Evolutionary conservation across 106 monocot genomes (phyloP), one percentile per base, ranked within the genome.

Genomic region (Narthecium ossifragum): DNA sequence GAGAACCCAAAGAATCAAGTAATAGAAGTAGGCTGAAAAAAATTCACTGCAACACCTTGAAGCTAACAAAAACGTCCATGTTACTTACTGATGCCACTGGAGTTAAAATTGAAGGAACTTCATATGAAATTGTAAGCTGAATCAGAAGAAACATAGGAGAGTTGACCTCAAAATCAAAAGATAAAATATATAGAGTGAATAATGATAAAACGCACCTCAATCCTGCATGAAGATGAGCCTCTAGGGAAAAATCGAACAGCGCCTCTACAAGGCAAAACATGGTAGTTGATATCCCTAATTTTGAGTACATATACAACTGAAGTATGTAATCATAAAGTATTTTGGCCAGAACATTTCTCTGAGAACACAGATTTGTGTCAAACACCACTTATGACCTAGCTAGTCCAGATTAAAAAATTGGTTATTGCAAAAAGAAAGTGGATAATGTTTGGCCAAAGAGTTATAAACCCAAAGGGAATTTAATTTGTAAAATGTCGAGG

Each of bases 91-190:
- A 58, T 63, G 87, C 82, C 14, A 88, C 75, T 15, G 87, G 87
- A 34, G 34, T 52, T 34, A 88, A 59, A 64, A 88, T 73, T 40
- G 76, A 47, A 51, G 87, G 87, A 38, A 82, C 69, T 70, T 88
- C 82, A 55, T 88, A 88, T 23, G 87, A 79, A 34, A 74, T 67
- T 5, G 79, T 88, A 45, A 88, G 64, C 87, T 88, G 87, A 65
- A 73, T 39, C 13, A 24, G 21, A 27, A 26, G 29, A 29, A 33
- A 65, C 22, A 41, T 18, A 15, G 26, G 30, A 53, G 28, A 4
- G 26, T 26, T 43, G 1, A 17, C 18, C 18, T 28, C 26, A 9
- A 17, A 53, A 53, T 30, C 53, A 30, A 15, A 26, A 5, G 13
- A 30, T 53, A 15, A 30, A 27, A 53, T 30, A 30, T 53, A 15